Conservation (phyloP, 331 rosid genomes). For the Quercus phellos region DNA sequence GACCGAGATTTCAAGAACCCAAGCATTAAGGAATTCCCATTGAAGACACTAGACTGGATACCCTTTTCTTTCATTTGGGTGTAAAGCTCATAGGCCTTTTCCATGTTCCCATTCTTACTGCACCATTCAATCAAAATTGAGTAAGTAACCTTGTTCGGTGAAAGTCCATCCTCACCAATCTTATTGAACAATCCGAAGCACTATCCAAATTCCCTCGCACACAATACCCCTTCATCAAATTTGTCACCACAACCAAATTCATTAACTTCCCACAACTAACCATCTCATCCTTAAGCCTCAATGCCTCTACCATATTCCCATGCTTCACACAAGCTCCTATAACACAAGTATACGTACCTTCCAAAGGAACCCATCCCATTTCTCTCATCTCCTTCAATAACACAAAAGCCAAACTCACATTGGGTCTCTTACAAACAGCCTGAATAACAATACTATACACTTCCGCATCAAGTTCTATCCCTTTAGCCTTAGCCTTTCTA, state of each 20-base stretch:
- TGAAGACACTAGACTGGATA: constrained; percentile 26
- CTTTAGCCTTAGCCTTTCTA: constrained; percentile 33
- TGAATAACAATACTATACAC: too few species aligned
- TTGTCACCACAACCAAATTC: constrained; percentile 5
- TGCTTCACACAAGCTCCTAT: constrained; percentile 3
- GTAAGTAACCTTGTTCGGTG: background rate
- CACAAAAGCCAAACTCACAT: too few species aligned
- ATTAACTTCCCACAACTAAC: constrained; percentile 36
- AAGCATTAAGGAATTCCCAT: constrained; percentile 37
- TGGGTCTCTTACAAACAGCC: too few species aligned
- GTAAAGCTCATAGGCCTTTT: too few species aligned
- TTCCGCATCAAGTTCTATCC: background rate
- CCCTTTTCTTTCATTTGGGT: too few species aligned
- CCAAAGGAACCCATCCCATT: too few species aligned
- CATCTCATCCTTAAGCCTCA: constrained; percentile 70
- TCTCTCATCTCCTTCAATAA: too few species aligned
- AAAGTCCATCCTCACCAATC: too few species aligned
- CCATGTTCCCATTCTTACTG: too few species aligned
- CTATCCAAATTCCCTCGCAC: constrained; percentile 36
- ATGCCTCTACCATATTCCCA: constrained; percentile 51
- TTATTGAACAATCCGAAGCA: too few species aligned
- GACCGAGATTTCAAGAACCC: constrained; percentile 43
- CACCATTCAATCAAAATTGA: too few species aligned
- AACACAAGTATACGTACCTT: too few species aligned
- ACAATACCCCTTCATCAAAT: constrained; percentile 62